phyloP scores from a whole-genome alignment of 257 asterid species.

The Petunia secreta region DNA sequence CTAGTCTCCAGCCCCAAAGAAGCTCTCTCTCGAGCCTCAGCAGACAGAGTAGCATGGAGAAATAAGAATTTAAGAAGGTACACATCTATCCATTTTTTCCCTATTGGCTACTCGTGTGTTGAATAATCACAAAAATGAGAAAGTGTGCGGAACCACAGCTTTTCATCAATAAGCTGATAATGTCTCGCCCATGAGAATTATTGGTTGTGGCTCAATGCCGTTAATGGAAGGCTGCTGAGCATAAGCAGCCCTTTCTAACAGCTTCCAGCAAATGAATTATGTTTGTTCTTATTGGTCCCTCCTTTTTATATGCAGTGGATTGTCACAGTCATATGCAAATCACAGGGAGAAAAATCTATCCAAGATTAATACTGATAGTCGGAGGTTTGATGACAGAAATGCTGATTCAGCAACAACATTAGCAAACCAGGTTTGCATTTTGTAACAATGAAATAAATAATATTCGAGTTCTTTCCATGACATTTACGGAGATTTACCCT shows the following conservation, averaged over 20 bases:
- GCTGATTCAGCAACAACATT: constrained; percentile 46
- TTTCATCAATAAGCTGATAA: not conserved
- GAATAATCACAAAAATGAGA: not conserved
- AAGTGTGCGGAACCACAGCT: not conserved
- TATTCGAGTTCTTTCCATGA: not conserved
- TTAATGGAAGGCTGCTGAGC: not conserved
- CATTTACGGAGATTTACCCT: not conserved
- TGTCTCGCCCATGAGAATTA: not conserved
- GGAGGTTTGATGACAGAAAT: constrained; percentile 57
- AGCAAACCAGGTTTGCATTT: constrained; percentile 54
- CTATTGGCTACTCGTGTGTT: not conserved
- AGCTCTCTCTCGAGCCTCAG: constrained; percentile 79
- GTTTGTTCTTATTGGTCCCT: no score
- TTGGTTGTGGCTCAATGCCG: not conserved
- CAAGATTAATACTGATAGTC: constrained; percentile 38
- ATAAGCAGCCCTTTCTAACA: not conserved
- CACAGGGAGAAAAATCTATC: constrained; percentile 62
- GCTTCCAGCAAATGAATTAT: not conserved
- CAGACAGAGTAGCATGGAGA: constrained; percentile 61
- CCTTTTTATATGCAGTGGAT: constrained; percentile 53
- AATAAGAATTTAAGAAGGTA: constrained; percentile 68
- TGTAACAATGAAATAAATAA: not conserved
- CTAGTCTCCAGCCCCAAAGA: constrained; percentile 82
- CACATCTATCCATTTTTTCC: constrained; percentile 18
- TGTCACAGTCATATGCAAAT: constrained; percentile 86